Base-by-base conservation (phyloP, 352 stramenopile genomes). In the Phytophthora ohioensis region DNA sequence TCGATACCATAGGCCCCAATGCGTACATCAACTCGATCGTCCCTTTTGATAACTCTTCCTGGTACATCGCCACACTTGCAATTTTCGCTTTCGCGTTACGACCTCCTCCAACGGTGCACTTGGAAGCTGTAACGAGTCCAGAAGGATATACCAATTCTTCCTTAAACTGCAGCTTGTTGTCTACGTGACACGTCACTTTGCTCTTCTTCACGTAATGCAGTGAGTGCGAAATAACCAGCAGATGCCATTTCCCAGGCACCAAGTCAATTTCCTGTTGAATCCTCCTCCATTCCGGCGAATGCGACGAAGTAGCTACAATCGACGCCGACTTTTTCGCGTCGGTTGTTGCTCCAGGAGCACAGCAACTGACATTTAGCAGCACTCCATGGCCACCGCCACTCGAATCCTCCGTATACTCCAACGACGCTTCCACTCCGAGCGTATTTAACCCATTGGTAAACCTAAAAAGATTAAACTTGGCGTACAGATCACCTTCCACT, bases 201-300 rank as follows among this genome's bases (percentile, higher is more conserved):
- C 89, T 96, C 69, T 94, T 94, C 58, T 91, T 93, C 17, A 96
- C 82, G 67, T 96, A 96, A 34, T 94, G 89, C 34, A 93, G 71
- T 32, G 84, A 93, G 57, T 96, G 89, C 2, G 82, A 80, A 27
- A 96, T 67, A 13, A 93, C 81, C 1, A 96, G 46, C 11, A 95
- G 51, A 60, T 96, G 89, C 89, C 89, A 96, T 52, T 81, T 47
- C 3, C 75, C 75, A 13, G 71, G 64, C 51, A 68, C 48, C 36
- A 81, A 5, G 8, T 74, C 49, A 41, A 89, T 72, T 34, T 72
- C 65, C 17, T 83, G 75, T 61, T 87, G 79, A n/a, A 94, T 79
- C 35, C 73, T 79, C 45, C 77, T 64, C 88, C 88, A 95, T 48
- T 93, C 87, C 6, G 76, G 73, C 8, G 66, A 68, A 5, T 58